Evolutionary conservation across 2,329 filamentous ascomycete genomes (phyloP).

Genomic region (Phoma sp.): DNA sequence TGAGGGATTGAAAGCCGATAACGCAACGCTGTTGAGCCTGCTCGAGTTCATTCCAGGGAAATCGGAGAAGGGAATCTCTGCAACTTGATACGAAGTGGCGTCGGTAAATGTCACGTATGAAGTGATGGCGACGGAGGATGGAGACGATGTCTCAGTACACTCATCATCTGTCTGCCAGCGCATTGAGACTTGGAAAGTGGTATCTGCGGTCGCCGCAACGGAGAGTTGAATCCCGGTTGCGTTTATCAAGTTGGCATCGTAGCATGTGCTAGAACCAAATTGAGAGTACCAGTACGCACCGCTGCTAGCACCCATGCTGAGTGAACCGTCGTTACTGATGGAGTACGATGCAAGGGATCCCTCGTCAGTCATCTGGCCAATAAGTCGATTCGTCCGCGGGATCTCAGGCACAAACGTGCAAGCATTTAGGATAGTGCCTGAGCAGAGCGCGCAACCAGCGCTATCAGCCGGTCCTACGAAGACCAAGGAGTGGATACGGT

Average conservation of each 20-base stretch:
- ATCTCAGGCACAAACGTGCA: no score
- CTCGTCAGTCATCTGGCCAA: no score
- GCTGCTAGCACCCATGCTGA: neutral
- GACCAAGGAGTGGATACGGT: no score
- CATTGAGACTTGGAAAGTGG: slow-evolving; percentile 6
- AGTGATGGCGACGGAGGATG: slow-evolving; percentile 12
- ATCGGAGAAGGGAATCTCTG: slow-evolving; percentile 11
- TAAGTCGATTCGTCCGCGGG: no score
- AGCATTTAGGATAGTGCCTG: no score
- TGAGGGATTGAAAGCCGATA: slow-evolving; percentile 8
- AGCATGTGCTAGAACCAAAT: slow-evolving; percentile 11
- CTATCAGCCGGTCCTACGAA: no score
- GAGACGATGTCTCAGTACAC: slow-evolving; percentile 2
- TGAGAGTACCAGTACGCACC: slow-evolving; percentile 14
- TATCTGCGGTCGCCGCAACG: slow-evolving; percentile 7
- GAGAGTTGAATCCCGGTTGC: slow-evolving; percentile 13
- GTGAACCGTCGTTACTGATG: neutral
- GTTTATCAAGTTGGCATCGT: slow-evolving; percentile 11
- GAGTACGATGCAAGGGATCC: no score
- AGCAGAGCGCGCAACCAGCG: no score
- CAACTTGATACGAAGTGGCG: slow-evolving; percentile 7
- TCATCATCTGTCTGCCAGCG: slow-evolving; percentile 10
- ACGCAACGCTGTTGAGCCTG: slow-evolving; percentile 11
- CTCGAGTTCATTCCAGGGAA: slow-evolving; percentile 13
- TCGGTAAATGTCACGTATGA: slow-evolving; percentile 9